phyloP scores from a whole-genome alignment of 768 basidiomycete species.

The Sarcomyxa edulis region DNA sequence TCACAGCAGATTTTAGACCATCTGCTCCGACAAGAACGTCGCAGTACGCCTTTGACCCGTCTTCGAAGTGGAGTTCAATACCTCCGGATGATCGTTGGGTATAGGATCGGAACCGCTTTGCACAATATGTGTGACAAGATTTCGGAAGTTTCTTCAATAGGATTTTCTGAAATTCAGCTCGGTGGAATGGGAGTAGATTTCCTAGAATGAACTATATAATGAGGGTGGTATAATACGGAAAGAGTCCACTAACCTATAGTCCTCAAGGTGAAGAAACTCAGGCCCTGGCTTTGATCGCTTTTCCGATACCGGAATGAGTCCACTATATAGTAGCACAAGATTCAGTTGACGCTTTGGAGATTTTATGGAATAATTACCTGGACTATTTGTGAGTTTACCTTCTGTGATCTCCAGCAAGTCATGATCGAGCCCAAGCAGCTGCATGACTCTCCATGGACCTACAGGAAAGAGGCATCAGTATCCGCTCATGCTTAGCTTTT shows the following conservation, averaged over 20 bases:
- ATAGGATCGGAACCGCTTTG: constrained; percentile 58
- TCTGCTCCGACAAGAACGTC: constrained; percentile 72
- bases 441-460: constrained; percentile 48
- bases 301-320: constrained; percentile 51
- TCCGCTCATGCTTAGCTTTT: too few species aligned
- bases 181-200: constrained; percentile 45
- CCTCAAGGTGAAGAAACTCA: constrained; percentile 47
- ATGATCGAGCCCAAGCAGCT: constrained; percentile 38
- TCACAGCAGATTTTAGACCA: constrained; percentile 55
- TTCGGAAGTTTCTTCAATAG: constrained; percentile 46
- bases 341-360: too few species aligned
- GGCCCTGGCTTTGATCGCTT: constrained; percentile 45
- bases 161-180: constrained; percentile 60
- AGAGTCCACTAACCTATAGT: constrained; percentile 45
- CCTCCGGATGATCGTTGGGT: constrained; percentile 33
- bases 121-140: constrained; percentile 40
- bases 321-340: too few species aligned
- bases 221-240: not conserved
- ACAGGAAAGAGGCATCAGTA: not conserved
- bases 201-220: not conserved
- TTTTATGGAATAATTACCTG: too few species aligned
- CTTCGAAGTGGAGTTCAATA: constrained; percentile 52
- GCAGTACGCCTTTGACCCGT: constrained; percentile 53
- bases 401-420: constrained; percentile 37
- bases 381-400: constrained; percentile 25